Base-by-base conservation (phyloP, 371 early-diverging fungal genomes). In the Globomyces sp. region DNA sequence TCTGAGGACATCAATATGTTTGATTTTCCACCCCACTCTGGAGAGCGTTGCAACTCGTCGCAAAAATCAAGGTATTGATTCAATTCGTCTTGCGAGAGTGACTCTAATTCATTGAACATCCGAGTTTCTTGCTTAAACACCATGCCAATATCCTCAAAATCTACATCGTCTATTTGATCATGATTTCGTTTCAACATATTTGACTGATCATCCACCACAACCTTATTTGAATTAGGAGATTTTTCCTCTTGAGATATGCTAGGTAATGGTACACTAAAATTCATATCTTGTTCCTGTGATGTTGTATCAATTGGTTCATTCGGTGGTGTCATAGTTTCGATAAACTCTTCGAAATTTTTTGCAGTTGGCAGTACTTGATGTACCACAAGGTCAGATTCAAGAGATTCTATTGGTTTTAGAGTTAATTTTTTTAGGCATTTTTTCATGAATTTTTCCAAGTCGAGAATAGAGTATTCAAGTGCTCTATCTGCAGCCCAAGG, bases 31-130 rank as follows among this genome's bases (percentile, higher is more conserved):
- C 61, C 61, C 61, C 61, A 60, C 11, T 49, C 44, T 24, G 36
- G 40, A 60, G 34, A 36, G 8, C 37, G 46, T 43, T 40, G 43
- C 41, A 60, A 44, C n/a, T 60, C 34, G 5, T 36, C 44, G 13
- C 61, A 60, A 24, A 36, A 71, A 51, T 81, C 74, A 36, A 66
- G 49, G 37, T 63, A 50, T 24, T 47, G 1, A 11, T 59, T 60
- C 8, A 61, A 46, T 5, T 70, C 11, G 13, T 59, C 65, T 64
- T 50, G 74, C 71, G 45, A 77, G 73, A 43, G 71, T 68, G 13
- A 77, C 65, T 13, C 79, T 39, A 37, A 57, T 24, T 24, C 24
- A 24, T 24, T 24, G 24, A 24, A 24, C 64, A 45, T 67, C 71
- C 50, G 49, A 63, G n/a, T 6, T 4, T 55, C 55, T 39, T 4